Evolutionary conservation across 371 early-diverging fungal genomes (phyloP).

Genomic region (Funneliformis caledonium): DNA sequence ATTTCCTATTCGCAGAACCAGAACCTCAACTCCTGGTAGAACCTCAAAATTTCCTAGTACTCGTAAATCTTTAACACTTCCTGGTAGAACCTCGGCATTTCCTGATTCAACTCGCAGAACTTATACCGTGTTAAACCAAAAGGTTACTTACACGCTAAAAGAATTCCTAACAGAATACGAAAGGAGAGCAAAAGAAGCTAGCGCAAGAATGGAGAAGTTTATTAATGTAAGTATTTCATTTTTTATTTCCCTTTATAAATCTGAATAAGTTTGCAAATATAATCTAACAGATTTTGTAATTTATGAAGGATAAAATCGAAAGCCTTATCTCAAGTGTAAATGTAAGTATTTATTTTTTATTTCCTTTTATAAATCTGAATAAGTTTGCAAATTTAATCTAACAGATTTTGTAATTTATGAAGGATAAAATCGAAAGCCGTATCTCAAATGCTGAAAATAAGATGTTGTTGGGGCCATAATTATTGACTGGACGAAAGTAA

Average conservation of each 20-base stretch:
- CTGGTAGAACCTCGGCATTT: too few species aligned
- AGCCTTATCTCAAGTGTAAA: not conserved
- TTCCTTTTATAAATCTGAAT: not conserved
- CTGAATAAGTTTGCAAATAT: not conserved
- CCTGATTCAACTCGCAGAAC: too few species aligned
- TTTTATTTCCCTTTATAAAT: not conserved
- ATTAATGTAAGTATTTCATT: not conserved
- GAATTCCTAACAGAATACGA: not conserved
- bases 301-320: not conserved
- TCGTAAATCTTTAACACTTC: not conserved
- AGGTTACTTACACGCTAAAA: not conserved
- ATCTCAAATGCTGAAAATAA: not conserved
- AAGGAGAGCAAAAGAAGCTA: not conserved
- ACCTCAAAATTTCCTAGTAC: not conserved
- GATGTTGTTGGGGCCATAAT: not conserved
- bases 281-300: slow-evolving; percentile 6
- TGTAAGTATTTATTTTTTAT: not conserved
- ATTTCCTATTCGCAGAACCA: not conserved
- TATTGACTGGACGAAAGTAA: not conserved
- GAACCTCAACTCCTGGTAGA: not conserved
- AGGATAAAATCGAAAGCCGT: not conserved
- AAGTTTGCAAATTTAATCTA: slow-evolving; percentile 1
- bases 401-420: not conserved
- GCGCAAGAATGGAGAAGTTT: not conserved
- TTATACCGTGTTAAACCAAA: not conserved